Percentiles rank a stretch among this genome's conserved stretches.
Conservation (phyloP, 768 basidiomycete genomes). For the Crepidotus variabilis region DNA sequence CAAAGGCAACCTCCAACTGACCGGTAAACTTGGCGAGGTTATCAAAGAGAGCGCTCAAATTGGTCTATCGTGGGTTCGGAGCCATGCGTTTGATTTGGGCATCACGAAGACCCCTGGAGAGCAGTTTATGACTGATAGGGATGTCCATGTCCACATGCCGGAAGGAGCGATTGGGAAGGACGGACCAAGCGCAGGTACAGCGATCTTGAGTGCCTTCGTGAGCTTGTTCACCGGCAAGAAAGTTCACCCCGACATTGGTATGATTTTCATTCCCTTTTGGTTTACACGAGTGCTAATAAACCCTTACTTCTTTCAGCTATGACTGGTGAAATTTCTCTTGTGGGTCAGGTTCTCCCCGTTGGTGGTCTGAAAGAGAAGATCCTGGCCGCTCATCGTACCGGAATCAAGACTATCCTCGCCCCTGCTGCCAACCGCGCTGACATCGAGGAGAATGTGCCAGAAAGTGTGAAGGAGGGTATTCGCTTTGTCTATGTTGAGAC, state of each 20-base stretch:
- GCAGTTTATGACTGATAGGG: constrained; percentile 79
- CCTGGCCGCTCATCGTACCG: constrained; percentile 93
- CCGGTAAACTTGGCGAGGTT: constrained; percentile 97
- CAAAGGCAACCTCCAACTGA: constrained; percentile 86
- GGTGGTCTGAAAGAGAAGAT: constrained; percentile 97
- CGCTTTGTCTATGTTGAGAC: constrained; percentile 94
- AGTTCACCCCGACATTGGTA: constrained; percentile 86
- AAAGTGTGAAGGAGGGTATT: constrained; percentile 93
- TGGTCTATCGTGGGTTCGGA: constrained; percentile 88
- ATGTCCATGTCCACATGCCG: constrained; percentile 97
- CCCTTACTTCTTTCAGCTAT: constrained; percentile 54
- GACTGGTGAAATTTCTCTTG: constrained; percentile 97
- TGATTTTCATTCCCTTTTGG: constrained; percentile 18
- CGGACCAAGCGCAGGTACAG: constrained; percentile 95
- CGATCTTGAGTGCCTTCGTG: constrained; percentile 88
- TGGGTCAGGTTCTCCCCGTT: constrained; percentile 94
- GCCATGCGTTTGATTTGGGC: constrained; percentile 85
- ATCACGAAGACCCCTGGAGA: constrained; percentile 71
- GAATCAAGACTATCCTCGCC: constrained; percentile 88
- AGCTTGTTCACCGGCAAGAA: constrained; percentile 84
- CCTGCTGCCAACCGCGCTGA: constrained; percentile 89
- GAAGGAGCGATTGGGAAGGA: constrained; percentile 93
- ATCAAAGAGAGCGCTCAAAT: constrained; percentile 97
- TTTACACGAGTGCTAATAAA: not conserved
- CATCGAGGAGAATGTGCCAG: constrained; percentile 96